These are phyloP conservation scores for Fusarium musae DNA, from an alignment of 2,329 filamentous ascomycete genomes.

Conservation along the genomic window DNA sequence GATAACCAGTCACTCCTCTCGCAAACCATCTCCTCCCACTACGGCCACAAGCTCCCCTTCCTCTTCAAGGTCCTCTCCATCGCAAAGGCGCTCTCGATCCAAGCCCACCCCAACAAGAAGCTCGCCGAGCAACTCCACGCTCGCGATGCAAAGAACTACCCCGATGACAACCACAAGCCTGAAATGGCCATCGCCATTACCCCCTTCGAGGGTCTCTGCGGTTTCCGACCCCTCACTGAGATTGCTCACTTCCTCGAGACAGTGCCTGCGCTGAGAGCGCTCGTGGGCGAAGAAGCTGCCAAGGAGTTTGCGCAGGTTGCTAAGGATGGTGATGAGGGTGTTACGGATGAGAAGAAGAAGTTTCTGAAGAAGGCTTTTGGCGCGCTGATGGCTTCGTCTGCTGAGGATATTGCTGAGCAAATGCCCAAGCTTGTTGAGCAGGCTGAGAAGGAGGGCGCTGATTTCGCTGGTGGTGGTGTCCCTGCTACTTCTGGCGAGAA, in stretches of 20 bases:
- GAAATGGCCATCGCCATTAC: constrained; percentile 99
- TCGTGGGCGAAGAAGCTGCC: constrained; percentile 74
- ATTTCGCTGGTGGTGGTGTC: constrained; percentile 80
- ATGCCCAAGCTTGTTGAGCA: constrained; percentile 76
- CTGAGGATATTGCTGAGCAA: constrained; percentile 64
- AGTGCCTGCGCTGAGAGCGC: constrained; percentile 65
- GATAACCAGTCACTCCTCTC: constrained; percentile 89
- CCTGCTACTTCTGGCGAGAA: constrained; percentile 74
- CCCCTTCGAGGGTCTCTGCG: constrained; percentile 94
- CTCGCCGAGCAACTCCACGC: constrained; percentile 87
- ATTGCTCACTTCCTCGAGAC: constrained; percentile 83
- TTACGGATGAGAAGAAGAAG: constrained; percentile 75
- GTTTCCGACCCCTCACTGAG: constrained; percentile 88
- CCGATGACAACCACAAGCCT: constrained; percentile 99
- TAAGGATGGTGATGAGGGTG: constrained; percentile 53
- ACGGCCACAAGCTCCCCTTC: constrained; percentile 87
- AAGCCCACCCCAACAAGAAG: constrained; percentile 96
- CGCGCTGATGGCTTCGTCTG: constrained; percentile 81
- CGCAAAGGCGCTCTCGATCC: constrained; percentile 94
- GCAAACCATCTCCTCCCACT: constrained; percentile 75
- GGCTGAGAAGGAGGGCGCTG: constrained; percentile 73
- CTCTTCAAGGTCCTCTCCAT: constrained; percentile 98
- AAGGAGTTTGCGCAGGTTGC: constrained; percentile 64
- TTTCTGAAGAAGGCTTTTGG: constrained; percentile 80
- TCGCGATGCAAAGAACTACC: constrained; percentile 91